Conservation (phyloP, 2,329 filamentous ascomycete genomes). For the Alternaria angustiovoidea region DNA sequence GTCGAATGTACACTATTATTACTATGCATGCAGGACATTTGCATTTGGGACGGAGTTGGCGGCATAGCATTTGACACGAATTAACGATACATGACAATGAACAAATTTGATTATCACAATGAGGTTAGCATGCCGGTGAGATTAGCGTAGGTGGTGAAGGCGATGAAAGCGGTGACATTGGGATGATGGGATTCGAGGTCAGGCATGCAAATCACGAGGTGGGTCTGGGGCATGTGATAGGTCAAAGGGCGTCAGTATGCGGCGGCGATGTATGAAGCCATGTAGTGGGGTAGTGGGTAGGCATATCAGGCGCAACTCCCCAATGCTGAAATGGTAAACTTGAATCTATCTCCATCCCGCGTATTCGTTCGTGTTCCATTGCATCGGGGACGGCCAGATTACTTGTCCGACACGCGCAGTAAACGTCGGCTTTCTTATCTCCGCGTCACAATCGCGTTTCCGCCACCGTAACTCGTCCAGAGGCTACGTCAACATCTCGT, state of each 20-base stretch:
- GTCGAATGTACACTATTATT: slow-evolving; percentile 2
- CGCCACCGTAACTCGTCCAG: slow-evolving; percentile 23
- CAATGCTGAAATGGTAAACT: not conserved
- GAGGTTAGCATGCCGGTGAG: not conserved
- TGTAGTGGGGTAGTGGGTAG: slow-evolving; percentile 2
- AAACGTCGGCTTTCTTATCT: slow-evolving; percentile 14
- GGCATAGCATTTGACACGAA: not conserved
- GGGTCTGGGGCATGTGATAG: slow-evolving; percentile 10
- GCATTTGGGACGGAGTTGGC: slow-evolving; percentile 1
- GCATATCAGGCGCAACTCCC: not conserved
- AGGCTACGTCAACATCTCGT: slow-evolving; percentile 33
- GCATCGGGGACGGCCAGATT: slow-evolving; percentile 16
- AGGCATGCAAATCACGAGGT: not conserved
- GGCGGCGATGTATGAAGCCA: not conserved
- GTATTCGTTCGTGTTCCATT: not conserved
- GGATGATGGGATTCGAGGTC: not conserved
- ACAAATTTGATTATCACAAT: not conserved
- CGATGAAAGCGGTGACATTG: not conserved
- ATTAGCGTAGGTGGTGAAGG: not conserved
- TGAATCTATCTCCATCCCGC: not conserved
- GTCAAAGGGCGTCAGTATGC: not conserved
- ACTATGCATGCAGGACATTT: slow-evolving; percentile 5
- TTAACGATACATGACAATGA: slow-evolving; percentile 3
- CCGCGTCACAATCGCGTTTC: slow-evolving; percentile 19
- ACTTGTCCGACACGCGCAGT: slow-evolving; percentile 12